phyloP scores from a whole-genome alignment of 2,329 filamentous ascomycete species.

The Eurotiales sp. region DNA sequence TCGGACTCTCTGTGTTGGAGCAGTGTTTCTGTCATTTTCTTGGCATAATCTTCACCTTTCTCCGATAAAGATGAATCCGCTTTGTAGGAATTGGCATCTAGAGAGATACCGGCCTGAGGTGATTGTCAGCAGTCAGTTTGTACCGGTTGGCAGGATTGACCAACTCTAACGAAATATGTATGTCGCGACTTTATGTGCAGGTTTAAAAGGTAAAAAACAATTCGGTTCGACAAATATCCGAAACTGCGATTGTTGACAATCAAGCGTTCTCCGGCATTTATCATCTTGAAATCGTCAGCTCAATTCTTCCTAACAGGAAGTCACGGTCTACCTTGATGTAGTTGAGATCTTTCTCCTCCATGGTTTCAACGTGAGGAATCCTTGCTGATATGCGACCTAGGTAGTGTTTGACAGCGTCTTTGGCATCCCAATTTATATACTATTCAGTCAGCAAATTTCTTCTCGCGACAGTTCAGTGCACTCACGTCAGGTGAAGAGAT shows the following conservation, averaged over 20 bases:
- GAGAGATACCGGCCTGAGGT: slow-evolving; percentile 67
- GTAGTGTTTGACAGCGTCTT: slow-evolving; percentile 90
- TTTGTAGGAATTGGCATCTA: slow-evolving; percentile 89
- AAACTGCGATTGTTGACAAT: slow-evolving; percentile 97
- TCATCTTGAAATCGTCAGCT: slow-evolving; percentile 58
- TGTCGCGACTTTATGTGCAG: slow-evolving; percentile 92
- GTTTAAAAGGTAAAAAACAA: slow-evolving; percentile 97
- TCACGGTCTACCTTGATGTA: slow-evolving; percentile 68
- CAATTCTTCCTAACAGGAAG: background rate
- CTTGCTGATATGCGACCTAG: slow-evolving; percentile 83
- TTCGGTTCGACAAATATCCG: slow-evolving; percentile 92
- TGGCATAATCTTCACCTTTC: slow-evolving; percentile 74
- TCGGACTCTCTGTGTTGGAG: slow-evolving; percentile 81
- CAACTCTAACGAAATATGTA: slow-evolving; percentile 81
- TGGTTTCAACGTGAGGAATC: slow-evolving; percentile 94
- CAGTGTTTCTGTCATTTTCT: slow-evolving; percentile 80
- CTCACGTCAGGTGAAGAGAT: slow-evolving; percentile 91
- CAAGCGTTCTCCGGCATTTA: slow-evolving; percentile 89
- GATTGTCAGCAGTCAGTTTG: slow-evolving; percentile 9
- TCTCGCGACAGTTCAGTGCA: background rate
- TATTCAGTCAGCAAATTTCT: slow-evolving; percentile 32
- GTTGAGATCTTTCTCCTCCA: slow-evolving; percentile 90
- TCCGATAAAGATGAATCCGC: slow-evolving; percentile 80
- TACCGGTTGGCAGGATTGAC: slow-evolving; percentile 12
- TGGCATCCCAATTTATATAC: slow-evolving; percentile 87